Base-by-base conservation (phyloP, 257 asterid species). In the Ligustrum vulgare region DNA sequence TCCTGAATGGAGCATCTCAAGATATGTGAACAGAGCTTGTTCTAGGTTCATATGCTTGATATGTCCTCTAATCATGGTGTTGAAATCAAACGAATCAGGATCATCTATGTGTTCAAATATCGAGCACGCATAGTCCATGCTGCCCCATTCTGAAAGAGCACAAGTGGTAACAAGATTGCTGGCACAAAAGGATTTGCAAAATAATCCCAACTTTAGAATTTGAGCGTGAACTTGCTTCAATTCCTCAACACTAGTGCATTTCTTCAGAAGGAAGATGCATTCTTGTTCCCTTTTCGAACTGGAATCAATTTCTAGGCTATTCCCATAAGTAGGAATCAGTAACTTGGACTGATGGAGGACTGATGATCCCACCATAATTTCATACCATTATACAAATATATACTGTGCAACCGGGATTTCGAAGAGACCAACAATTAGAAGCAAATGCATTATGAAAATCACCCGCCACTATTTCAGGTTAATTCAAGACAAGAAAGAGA, bases 91-190 rank as follows among this genome's bases (percentile, higher is more conserved):
- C 22, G 91, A 80, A 80, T 86, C 81, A 28, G 94, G 94, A 84
- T 87, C 83, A 6, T 77, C 82, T 1, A 89, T 81, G n/a, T 81
- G 78, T 3, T 49, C 15, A 78, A 93, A 93, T 73, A 93, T 84
- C 39, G 96, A 86, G 87, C 88, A 82, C 0, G 98, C 98, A 12
- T 93, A 91, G 31, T 86, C 96, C 93, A 93, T 88, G 84, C 97
- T 93, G 56, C 97, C 91, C 97, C 94, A 93, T 28, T 85, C 89
- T 23, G 96, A 81, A 18, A 88, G 89, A 31, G 98, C 96, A 86
- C 96, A 88, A 33, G 97, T 78, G 28, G 96, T 70, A 31, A 91
- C 75, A 72, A 93, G 94, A 85, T 81, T 91, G 91, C 92, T 86
- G 12, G 88, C 84, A 67, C 89, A 89, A 35, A 83, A 86, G 34